Evolutionary conservation across 2,329 filamentous ascomycete genomes (phyloP), one percentile per base, ranked within the genome.

Genomic region (Neonectria sp.): DNA sequence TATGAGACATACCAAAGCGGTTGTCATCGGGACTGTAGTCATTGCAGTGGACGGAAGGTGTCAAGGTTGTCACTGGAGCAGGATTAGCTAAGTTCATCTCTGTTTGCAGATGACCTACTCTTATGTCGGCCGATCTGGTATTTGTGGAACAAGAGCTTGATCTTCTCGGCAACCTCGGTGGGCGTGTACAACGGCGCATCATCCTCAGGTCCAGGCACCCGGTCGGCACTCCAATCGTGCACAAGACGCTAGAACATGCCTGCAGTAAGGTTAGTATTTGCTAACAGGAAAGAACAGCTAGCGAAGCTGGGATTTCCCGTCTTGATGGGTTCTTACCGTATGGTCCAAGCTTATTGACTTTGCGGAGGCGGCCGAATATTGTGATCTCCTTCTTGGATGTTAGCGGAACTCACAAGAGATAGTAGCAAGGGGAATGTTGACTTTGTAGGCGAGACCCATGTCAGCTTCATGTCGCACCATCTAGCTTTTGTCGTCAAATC

Each of bases 381-480:
- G 40, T 45, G 7, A 45, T 45, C n/a, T 45, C 40, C 40, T 45
- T 3, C n/a, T 45, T 9, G 6, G n/a, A 11, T 45, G 7, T 52
- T 52, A 33, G 40, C 49, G n/a, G 6, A 2, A 15, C 2, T 13
- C 0, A 17, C 8, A n/a, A 6, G 2, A 11, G 17, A 25, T n/a
- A n/a, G n/a, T 21, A 29, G 7, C 4, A 24, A 12, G 1, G 6
- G 13, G 8, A 11, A 49, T 52, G 37, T 9, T 21, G n/a, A 53
- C 21, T 6, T 77, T 73, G 15, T 84, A 84, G 0, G 81, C 84
- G 71, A 84, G 77, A 7, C 82, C 82, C 82, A 84, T 84, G 35
- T 82, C 80, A n/a, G 69, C 75, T 68, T 84, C 82, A 46, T 84
- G n/a, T n/a, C n/a, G n/a, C n/a, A n/a, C n/a, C n/a, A n/a, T n/a